Base-by-base conservation (phyloP, 2,329 filamentous ascomycete genomes). In the Arthrobotrys megalospora region DNA sequence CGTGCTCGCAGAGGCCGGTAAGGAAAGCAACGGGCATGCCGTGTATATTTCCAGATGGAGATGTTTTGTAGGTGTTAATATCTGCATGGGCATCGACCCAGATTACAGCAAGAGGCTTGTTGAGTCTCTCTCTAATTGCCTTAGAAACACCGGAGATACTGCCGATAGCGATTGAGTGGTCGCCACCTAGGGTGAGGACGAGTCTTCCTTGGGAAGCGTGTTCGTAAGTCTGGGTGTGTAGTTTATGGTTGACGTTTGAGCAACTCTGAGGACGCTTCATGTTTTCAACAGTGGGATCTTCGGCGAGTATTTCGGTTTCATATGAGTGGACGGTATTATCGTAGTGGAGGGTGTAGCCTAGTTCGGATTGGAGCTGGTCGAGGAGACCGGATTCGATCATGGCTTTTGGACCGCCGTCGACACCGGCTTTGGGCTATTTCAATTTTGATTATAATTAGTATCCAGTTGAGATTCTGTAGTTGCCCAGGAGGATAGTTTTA, bases 21-120 rank as follows among this genome's bases (percentile, higher is more conserved):
- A 97, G 85, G 85, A 98, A 99, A 2, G 93, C 90, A 43, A 98
- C 92, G 1, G 96, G 96, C 96, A 99, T 99, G 82, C 96, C 96
- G 86, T 99, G 96, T 80, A 99, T 92, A 85, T 98, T 98, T 38
- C 96, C 96, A 81, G 92, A 96, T 48, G 89, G 92, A 80, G 92
- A 95, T 58, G 90, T 91, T 88, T 98, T 94, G 66, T 95, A 96
- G 0, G 93, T 94, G 86, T 99, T 99, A 87, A 99, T 97, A 85
- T 99, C 96, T 68, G 95, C 92, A 85, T 99, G 96, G 28, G 96
- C 96, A 85, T 99, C 96, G 36, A 99, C 96, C 96, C 96, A 99
- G 84, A 99, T 96, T 73, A 99, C 93, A 11, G 94, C 96, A 80
- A 97, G 91, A 82, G 98, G 95, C 70, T 91, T 88, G 12, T 87